Evolutionary conservation across 176 grass and related monocot genomes (phyloP), one percentile per base, ranked within the genome.

Genomic region (Coix lacrymajobi): DNA sequence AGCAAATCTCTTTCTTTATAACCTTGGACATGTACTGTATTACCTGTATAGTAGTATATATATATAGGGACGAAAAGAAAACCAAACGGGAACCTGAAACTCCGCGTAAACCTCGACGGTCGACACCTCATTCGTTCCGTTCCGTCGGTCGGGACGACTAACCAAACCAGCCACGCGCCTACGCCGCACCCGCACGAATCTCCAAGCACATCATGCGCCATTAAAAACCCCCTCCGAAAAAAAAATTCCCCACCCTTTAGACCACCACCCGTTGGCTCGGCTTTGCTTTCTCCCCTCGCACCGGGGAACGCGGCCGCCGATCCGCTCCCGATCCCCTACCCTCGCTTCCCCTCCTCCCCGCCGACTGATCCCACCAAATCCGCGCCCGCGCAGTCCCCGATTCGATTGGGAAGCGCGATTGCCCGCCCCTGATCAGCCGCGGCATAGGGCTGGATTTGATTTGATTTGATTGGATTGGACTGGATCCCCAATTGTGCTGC

Each of bases 261-360:
- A 67, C 78, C 41, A 68, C 31, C 77, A 51, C 63, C 31, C 78
- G 31, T 52, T 69, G 78, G 30, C 34, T 34, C 10, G 65, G 57
- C 61, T 79, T 38, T 38, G 62, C 71, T 78, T 19, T 11, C 46
- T 44, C 80, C 43, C 32, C 25, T 54, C 64, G 52, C 79, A 31
- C 56, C 81, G 65, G 66, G 66, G 83, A 82, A 82, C 78, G 88
- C 83, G 73, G 78, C 83, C 66, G 73, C 83, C 88, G 83, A 82
- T 86, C 88, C 77, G 77, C 62, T 46, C 77, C 39, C 66, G 75
- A 71, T 79, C 39, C 82, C 61, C 75, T 69, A 20, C 29, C 57
- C 51, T 8, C 83, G 13, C 40, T n/a, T 63, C 39, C 8, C 84
- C 32, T 7, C 44, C 22, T 67, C 16, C 62, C 54, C 26, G 65